A percentile compares a stretch with the other conserved stretches of the same genome.
Evolutionary conservation across 2,329 filamentous ascomycete species (phyloP).

Genomic region (Fusarium guadeloupense): DNA sequence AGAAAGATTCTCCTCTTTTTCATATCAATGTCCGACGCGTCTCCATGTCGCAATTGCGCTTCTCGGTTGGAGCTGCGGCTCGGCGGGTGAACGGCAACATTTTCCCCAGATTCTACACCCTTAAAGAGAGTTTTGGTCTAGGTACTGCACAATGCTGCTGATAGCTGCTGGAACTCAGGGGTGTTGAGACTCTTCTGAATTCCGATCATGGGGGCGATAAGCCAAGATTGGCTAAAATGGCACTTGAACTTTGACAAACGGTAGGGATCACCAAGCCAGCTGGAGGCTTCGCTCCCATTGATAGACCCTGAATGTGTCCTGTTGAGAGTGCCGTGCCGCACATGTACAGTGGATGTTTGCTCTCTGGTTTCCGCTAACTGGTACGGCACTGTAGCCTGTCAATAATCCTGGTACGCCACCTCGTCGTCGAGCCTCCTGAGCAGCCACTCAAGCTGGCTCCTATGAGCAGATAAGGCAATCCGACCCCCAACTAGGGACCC

Average conservation of each 20-base stretch:
- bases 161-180: slow-evolving; percentile 23
- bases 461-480: slow-evolving; percentile 41
- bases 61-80: slow-evolving; percentile 13
- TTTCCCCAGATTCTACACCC: slow-evolving; percentile 39
- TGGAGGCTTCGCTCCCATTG: slow-evolving; percentile 7
- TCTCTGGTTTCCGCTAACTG: slow-evolving; percentile 10
- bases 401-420: slow-evolving; percentile 32
- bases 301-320: slow-evolving; percentile 13
- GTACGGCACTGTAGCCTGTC: slow-evolving; percentile 12
- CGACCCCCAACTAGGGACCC: slow-evolving; percentile 19
- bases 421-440: slow-evolving; percentile 13
- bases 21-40: neutral
- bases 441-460: slow-evolving; percentile 20
- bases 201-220: slow-evolving; percentile 35
- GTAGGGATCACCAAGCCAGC: slow-evolving; percentile 33
- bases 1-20: neutral
- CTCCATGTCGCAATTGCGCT: slow-evolving; percentile 1
- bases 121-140: slow-evolving; percentile 20
- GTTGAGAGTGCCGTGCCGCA: slow-evolving; percentile 3
- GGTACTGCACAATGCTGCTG: slow-evolving; percentile 6
- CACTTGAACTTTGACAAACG: slow-evolving; percentile 22
- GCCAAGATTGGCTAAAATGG: slow-evolving; percentile 31
- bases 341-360: slow-evolving; percentile 2
- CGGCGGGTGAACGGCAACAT: slow-evolving; percentile 29
- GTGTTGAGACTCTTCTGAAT: slow-evolving; percentile 15